Conservation (phyloP, 1,139 yeast species). For the Geotrichum candidum region DNA sequence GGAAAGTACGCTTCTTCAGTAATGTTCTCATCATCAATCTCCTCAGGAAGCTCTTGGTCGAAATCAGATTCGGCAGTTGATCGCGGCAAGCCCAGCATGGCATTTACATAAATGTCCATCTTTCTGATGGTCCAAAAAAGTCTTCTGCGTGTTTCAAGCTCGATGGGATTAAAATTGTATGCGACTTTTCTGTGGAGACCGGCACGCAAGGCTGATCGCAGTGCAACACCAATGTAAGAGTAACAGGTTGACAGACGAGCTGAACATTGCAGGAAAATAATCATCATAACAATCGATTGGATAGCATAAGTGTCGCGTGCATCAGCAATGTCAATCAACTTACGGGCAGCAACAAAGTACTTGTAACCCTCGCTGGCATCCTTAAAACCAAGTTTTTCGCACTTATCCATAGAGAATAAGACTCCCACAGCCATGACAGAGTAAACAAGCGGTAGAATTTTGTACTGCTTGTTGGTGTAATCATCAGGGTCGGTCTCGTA, state of each 20-base stretch:
- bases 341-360: constrained; percentile 77
- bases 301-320: constrained; percentile 57
- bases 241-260: constrained; percentile 88
- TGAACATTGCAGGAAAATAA: constrained; percentile 80
- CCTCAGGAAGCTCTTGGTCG: constrained; percentile 82
- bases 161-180: constrained; percentile 69
- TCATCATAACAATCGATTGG: constrained; percentile 62
- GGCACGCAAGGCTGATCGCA: constrained; percentile 78
- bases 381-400: constrained; percentile 38
- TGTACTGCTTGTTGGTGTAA: constrained; percentile 67
- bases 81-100: constrained; percentile 82
- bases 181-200: constrained; percentile 77
- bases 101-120: constrained; percentile 86
- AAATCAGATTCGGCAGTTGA: constrained; percentile 64
- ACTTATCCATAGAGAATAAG: constrained; percentile 46
- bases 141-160: constrained; percentile 77
- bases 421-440: constrained; percentile 70
- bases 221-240: constrained; percentile 86
- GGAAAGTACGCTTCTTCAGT: constrained; percentile 51
- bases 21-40: constrained; percentile 80
- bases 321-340: constrained; percentile 63
- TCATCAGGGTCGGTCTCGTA: constrained; percentile 63
- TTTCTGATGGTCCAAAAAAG: constrained; percentile 85
- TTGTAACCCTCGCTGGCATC: constrained; percentile 63
- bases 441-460: constrained; percentile 72